phyloP scores from a whole-genome alignment of 305 asterid species.

The Stenogyne calaminthoides region DNA sequence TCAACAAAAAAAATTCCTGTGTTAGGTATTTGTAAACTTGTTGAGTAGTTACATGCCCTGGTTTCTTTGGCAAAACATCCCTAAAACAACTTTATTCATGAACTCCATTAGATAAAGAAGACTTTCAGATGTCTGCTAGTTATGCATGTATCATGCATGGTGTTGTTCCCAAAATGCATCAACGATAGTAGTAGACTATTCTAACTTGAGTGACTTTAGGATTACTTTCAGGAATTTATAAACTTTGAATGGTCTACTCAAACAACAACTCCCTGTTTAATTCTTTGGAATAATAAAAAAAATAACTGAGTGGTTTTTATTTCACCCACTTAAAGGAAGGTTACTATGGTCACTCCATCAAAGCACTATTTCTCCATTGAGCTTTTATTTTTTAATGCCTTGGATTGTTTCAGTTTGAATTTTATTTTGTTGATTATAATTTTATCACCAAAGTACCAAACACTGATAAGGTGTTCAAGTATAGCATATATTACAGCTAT shows the following conservation, averaged over 20 bases:
- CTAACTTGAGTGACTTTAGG: slow-evolving; percentile 18
- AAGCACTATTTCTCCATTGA: background rate
- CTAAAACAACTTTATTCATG: background rate
- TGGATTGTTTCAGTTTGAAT: background rate
- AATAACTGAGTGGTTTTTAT: background rate
- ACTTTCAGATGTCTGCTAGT: background rate
- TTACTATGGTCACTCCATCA: slow-evolving; percentile 11
- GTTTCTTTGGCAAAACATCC: background rate
- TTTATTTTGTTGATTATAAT: background rate
- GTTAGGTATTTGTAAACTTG: background rate
- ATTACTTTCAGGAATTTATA: background rate
- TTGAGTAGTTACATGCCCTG: background rate
- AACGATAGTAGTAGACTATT: background rate
- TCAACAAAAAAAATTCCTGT: slow-evolving; percentile 2
- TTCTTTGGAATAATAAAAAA: background rate
- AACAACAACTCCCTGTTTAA: background rate
- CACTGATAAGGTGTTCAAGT: slow-evolving; percentile 3
- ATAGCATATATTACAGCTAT: background rate
- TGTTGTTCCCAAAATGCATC: background rate
- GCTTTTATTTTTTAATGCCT: background rate
- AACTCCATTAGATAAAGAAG: background rate
- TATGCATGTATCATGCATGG: background rate
- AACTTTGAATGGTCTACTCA: background rate
- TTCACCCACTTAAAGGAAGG: slow-evolving; percentile 1
- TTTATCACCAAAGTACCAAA: slow-evolving; percentile 3